These are phyloP conservation scores for Favolaschia claudopus DNA, from an alignment of 768 basidiomycete species.

Conservation along the genomic window DNA sequence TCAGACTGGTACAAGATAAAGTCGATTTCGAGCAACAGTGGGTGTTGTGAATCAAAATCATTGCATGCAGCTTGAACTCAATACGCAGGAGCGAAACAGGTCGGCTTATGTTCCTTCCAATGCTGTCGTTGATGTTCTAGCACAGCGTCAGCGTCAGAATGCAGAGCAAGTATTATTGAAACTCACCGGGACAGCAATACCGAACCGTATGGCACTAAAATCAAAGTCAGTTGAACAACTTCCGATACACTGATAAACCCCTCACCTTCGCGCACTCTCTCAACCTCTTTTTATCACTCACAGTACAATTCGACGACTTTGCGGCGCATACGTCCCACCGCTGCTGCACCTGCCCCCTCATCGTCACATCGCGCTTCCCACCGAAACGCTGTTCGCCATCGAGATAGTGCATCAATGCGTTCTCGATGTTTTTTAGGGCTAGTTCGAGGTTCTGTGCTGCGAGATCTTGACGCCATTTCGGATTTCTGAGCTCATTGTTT, in stretches of 20 bases:
- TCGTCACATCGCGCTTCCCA: slow-evolving; percentile 12
- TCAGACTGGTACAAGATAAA: no score
- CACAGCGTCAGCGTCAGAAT: background rate
- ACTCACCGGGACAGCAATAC: slow-evolving; percentile 18
- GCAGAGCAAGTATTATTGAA: background rate
- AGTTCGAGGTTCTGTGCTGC: background rate
- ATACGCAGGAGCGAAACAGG: slow-evolving; percentile 11
- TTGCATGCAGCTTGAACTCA: no score
- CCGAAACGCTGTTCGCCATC: slow-evolving; percentile 22
- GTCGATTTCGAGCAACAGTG: no score
- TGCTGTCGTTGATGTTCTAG: slow-evolving; percentile 15
- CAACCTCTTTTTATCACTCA: slow-evolving; percentile 6
- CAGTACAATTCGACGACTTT: slow-evolving; percentile 14
- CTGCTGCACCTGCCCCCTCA: slow-evolving; percentile 3
- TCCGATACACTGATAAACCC: no score
- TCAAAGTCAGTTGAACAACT: background rate
- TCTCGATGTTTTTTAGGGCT: background rate
- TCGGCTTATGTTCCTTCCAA: slow-evolving; percentile 21
- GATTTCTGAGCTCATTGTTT: slow-evolving; percentile 3
- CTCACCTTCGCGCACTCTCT: slow-evolving; percentile 14
- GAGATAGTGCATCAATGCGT: slow-evolving; percentile 7
- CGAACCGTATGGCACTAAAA: slow-evolving; percentile 20
- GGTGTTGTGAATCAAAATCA: no score
- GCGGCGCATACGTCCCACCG: slow-evolving; percentile 23
- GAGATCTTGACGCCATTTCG: slow-evolving; percentile 20